phyloP scores from a whole-genome alignment of 768 basidiomycete genomes.

The Polyporus arcularius region DNA sequence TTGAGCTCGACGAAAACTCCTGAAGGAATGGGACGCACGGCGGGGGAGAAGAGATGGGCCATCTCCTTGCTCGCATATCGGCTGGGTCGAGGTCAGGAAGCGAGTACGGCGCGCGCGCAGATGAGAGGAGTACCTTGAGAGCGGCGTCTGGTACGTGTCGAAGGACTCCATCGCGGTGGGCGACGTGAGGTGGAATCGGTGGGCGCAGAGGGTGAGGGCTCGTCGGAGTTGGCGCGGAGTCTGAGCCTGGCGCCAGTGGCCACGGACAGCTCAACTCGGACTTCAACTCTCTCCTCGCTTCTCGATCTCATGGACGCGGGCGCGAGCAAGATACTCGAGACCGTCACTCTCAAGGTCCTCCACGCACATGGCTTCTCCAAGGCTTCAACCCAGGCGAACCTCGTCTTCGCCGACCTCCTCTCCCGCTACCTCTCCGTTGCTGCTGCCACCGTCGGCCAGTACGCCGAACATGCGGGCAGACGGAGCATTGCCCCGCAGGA shows the following conservation, averaged over 20 bases:
- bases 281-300: neutral
- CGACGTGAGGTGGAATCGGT: neutral
- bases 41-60: constrained; percentile 94
- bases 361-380: constrained; percentile 79
- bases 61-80: constrained; percentile 99
- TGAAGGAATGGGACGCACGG: constrained; percentile 50
- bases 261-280: neutral
- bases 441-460: constrained; percentile 66
- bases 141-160: constrained; percentile 78
- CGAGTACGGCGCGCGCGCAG: neutral
- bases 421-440: constrained; percentile 72
- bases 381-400: constrained; percentile 70
- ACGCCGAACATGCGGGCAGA: constrained; percentile 76
- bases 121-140: constrained; percentile 58
- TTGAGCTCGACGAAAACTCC: neutral
- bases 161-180: constrained; percentile 54
- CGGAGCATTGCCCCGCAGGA: constrained; percentile 58
- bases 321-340: constrained; percentile 63
- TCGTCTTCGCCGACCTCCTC: constrained; percentile 73
- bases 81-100: constrained; percentile 41
- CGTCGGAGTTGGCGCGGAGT: too few species aligned
- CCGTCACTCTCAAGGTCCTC: constrained; percentile 65
- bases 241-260: too few species aligned
- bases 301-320: constrained; percentile 49
- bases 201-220: too few species aligned